Base-by-base conservation (phyloP, 345 rosid genomes). In the Populus simonii region DNA sequence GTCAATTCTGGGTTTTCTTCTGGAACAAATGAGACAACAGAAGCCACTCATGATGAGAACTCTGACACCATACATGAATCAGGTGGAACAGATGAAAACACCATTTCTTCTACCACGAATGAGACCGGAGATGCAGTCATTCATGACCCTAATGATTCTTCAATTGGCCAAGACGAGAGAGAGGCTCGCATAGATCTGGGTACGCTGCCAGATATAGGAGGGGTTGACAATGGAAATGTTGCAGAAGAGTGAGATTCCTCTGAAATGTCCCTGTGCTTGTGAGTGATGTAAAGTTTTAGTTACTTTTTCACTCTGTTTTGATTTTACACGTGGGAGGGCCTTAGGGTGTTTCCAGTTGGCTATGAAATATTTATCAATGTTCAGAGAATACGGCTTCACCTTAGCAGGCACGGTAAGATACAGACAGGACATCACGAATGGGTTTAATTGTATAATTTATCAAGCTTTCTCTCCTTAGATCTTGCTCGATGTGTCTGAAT, bases 131-230 rank as follows among this genome's bases (percentile, higher is more conserved):
- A 83, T 71, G 73, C 74, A 59, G 82, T 41, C 78, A 73, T 72
- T 38, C 85, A 78, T 5, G 85, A 81, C 43, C 80, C 74, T 49
- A 74, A 83, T 25, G 86, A 88, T 63, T 69, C 84, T 31, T 70
- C 78, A 20, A 55, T 86, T 53, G 74, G 83, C 35, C 85, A 84
- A 70, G 90, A 87, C 31, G 91, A 86, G 84, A 86, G 55, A 70
- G 88, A 86, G 57, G 83, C 84, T 47, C 88, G 72, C 71, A 80
- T 83, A 17, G 90, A 91, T 84, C 81, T 86, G 79, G 84, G 74
- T 51, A 86, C 89, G 8, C 77, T 92, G 62, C 89, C 93, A 47
- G 89, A 88, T 80, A 70, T 79, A 43, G 86, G 80, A 73, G 86
- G 78, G 53, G 71, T 65, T 66, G 72, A 84, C 82, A 81, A 72